Base-by-base conservation (phyloP, 768 basidiomycete species). In the Naganishia randhawae region DNA sequence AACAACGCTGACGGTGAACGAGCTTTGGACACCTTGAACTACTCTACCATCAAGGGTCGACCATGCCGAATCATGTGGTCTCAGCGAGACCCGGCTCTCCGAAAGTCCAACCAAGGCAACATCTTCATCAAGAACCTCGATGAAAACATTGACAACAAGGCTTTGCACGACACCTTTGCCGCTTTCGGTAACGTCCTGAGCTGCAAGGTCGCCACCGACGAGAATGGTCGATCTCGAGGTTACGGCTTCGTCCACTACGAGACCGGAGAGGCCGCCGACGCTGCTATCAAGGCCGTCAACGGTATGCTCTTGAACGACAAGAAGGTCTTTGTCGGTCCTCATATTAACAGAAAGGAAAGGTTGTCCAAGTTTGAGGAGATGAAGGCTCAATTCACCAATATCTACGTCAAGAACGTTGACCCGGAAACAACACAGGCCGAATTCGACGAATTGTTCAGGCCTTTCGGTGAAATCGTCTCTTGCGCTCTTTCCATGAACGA, bases 1-100 rank as follows among this genome's bases (percentile, higher is more conserved):
- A 96, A 97, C 80, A 84, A 92, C 51, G 85, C 82, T 69, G 96
- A 99, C 84, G 96, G 95, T 89, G 96, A 99, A 84, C 92, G 93
- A 80, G 95, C 96, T 72, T 86, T 99, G 71, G 96, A 99, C 83
- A 91, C 94, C 82, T 88, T 99, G 81, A 99, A 99, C 83, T 99
- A 99, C 81, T 98, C 96, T 73, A 83, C 94, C 80, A 98, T 99
- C 84, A 98, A 98, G 85, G 89, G 89, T 82, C 90, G 92, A 76
- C 89, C 96, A 71, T 99, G 96, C 85, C 92, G 96, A 76, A 99
- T 99, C 85, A 99, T 99, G 96, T 98, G 96, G 95, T 97, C 94
- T 77, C 96, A 98, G 86, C 91, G 96, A 81, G 96, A 98, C 84
- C 96, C 96, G 69, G 92, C 93, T 74, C 88, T 99, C 79, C 91